Conservation (phyloP, 176 grass and related monocot genomes). For the Eremochloa ophiuroides region DNA sequence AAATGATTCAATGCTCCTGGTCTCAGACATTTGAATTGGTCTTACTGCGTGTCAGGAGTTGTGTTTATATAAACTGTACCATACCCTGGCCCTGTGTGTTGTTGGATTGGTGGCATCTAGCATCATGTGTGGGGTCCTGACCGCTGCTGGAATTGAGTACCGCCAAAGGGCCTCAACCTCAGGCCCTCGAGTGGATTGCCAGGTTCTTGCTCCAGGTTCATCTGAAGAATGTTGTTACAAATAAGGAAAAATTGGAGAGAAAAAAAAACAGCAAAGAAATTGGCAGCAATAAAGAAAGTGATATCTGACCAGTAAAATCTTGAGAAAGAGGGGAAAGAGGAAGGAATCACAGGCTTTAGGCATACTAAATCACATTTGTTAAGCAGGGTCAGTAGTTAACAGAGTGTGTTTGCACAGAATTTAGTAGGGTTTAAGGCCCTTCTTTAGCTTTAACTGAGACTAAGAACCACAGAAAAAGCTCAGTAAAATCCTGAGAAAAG, state of each 20-base stretch:
- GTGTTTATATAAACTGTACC: slow-evolving; percentile 35
- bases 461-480: neutral
- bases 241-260: neutral
- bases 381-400: neutral
- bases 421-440: neutral
- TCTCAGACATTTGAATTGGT: slow-evolving; percentile 37
- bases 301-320: too few species aligned
- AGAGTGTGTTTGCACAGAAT: neutral
- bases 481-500: too few species aligned
- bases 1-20: slow-evolving; percentile 27
- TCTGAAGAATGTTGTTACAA: neutral
- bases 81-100: neutral
- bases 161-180: slow-evolving; percentile 17
- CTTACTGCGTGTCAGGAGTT: slow-evolving; percentile 19
- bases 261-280: neutral
- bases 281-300: too few species aligned
- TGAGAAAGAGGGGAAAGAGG: too few species aligned
- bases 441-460: neutral
- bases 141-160: slow-evolving; percentile 30
- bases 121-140: neutral
- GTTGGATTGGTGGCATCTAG: slow-evolving; percentile 34
- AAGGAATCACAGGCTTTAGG: neutral
- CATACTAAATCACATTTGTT: neutral
- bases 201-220: slow-evolving; percentile 12
- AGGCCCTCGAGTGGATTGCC: too few species aligned